These are phyloP conservation scores for Penicillium palitans DNA, from an alignment of 2,329 filamentous ascomycete species.

Conservation along the genomic window DNA sequence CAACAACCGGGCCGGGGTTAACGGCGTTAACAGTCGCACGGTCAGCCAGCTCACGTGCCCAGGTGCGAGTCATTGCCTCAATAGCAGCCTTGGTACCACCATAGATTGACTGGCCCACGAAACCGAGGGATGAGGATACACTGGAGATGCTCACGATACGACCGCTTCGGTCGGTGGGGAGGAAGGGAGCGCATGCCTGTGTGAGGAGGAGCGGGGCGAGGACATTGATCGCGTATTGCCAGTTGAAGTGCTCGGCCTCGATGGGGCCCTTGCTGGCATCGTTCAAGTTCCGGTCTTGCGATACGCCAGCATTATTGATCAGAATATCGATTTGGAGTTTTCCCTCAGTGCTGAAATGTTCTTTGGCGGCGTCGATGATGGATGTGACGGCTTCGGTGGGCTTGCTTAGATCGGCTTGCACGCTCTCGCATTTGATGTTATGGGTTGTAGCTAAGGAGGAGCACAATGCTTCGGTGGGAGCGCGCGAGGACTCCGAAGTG, in stretches of 20 bases:
- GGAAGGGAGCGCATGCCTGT: conserved; percentile 68
- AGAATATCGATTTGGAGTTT: conserved; percentile 76
- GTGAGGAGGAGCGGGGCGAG: conserved; percentile 76
- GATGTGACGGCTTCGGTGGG: conserved; percentile 57
- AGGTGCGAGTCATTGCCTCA: conserved; percentile 69
- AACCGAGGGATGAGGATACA: conserved; percentile 59
- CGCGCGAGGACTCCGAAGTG: conserved; percentile 62
- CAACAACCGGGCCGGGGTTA: conserved; percentile 65
- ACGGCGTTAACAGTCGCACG: conserved; percentile 65
- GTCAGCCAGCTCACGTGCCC: conserved; percentile 63
- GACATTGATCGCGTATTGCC: conserved; percentile 77
- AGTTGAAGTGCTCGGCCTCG: conserved; percentile 64
- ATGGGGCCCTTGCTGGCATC: conserved; percentile 62
- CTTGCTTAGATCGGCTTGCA: conserved; percentile 71
- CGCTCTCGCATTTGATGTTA: conserved; percentile 59
- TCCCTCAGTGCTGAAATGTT: conserved; percentile 54
- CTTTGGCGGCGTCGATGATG: conserved; percentile 60
- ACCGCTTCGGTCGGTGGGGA: conserved; percentile 67
- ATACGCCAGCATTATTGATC: conserved; percentile 80
- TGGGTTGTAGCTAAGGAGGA: conserved; percentile 57
- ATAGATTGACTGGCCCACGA: conserved; percentile 61
- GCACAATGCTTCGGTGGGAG: conserved; percentile 56
- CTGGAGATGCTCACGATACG: conserved; percentile 64
- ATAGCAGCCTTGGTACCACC: conserved; percentile 67
- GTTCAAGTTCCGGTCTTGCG: conserved; percentile 58